phyloP scores from a whole-genome alignment of 202 grass and related monocot genomes.

The Panicum hallii region DNA sequence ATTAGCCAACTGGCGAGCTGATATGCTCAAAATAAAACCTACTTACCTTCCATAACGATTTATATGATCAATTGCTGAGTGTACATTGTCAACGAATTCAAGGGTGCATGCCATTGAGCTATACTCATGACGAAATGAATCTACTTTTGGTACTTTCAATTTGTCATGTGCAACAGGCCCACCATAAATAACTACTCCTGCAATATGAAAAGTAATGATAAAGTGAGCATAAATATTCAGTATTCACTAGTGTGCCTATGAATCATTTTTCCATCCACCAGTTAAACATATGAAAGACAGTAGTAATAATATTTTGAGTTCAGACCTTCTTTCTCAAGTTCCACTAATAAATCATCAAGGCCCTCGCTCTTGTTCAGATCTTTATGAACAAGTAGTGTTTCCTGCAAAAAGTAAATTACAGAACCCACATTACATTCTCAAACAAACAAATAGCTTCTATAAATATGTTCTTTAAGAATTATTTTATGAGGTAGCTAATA shows the following conservation, averaged over 20 bases:
- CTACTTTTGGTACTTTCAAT: slow-evolving; percentile 70
- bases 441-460: neutral
- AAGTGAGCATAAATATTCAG: neutral
- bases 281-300: neutral
- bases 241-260: neutral
- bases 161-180: slow-evolving; percentile 77
- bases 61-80: slow-evolving; percentile 92
- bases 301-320: slow-evolving; percentile 4
- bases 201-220: slow-evolving; percentile 7
- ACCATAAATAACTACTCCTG: slow-evolving; percentile 89
- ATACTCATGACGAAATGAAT: slow-evolving; percentile 91
- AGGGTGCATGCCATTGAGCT: slow-evolving; percentile 91
- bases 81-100: slow-evolving; percentile 89
- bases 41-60: slow-evolving; percentile 87
- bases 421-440: neutral
- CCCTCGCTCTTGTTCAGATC: slow-evolving; percentile 73
- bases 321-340: slow-evolving; percentile 88
- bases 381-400: slow-evolving; percentile 97
- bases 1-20: neutral
- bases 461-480: too few species aligned
- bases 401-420: slow-evolving; percentile 57
- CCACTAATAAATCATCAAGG: slow-evolving; percentile 82
- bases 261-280: neutral
- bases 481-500: too few species aligned
- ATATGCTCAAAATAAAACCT: neutral